Evolutionary conservation across 108 stramenopile species (phyloP).

Genomic region (Bacterosira constricta): DNA sequence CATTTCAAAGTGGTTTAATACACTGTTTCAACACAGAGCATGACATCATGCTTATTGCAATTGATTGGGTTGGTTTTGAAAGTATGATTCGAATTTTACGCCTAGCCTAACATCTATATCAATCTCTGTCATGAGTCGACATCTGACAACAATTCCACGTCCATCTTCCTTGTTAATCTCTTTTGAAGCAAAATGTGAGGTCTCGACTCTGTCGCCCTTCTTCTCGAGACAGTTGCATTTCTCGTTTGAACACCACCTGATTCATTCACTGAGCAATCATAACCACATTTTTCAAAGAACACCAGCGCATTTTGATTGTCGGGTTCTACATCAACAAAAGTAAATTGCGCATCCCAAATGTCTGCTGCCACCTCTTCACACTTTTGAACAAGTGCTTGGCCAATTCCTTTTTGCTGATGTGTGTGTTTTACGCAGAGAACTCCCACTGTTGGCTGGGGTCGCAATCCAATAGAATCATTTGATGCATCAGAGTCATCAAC

Average conservation of each 20-base stretch:
- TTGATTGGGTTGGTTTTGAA: no score
- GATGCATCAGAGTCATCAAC: neutral
- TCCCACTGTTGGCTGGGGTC: conserved; percentile 33
- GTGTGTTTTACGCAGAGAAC: conserved; percentile 37
- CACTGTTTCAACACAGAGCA: no score
- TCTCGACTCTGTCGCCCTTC: conserved; percentile 22
- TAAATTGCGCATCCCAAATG: conserved; percentile 18
- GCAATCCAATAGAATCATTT: neutral
- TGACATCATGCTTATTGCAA: no score
- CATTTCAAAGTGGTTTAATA: no score
- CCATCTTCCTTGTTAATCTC: conserved; percentile 4
- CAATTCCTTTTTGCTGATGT: conserved; percentile 35
- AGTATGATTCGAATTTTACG: no score
- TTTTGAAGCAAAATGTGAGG: conserved; percentile 41
- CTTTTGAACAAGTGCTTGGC: conserved; percentile 19
- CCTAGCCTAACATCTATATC: no score
- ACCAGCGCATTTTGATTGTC: conserved; percentile 21
- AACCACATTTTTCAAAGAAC: conserved; percentile 35
- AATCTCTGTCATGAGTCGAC: no score
- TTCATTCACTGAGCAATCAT: conserved; percentile 15
- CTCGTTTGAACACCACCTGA: conserved; percentile 11
- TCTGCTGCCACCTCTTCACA: conserved; percentile 33
- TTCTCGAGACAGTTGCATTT: conserved; percentile 33
- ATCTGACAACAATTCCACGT: no score
- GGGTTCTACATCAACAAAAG: conserved; percentile 40